Base-by-base conservation (phyloP, 2,329 filamentous ascomycete genomes). In the Thermoascus crustaceus region DNA sequence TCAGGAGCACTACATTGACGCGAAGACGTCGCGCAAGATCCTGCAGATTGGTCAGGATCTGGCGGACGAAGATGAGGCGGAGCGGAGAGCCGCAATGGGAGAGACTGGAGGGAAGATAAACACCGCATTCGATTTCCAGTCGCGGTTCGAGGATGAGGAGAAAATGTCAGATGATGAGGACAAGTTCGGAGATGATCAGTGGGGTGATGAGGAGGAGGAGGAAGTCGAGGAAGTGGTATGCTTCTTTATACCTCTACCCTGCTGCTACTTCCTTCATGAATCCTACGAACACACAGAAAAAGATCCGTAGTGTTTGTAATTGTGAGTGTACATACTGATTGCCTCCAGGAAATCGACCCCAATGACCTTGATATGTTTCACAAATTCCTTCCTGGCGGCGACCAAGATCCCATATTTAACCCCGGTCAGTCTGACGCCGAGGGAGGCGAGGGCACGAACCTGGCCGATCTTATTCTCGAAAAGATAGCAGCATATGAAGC, bases 401-500 rank as follows among this genome's bases (percentile, higher is more conserved):
- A 86, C 43, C 77, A 77, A 41, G 74, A 88, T 46, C 78, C 84
- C 3, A 74, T 91, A 46, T 68, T 87, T 46, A 78, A 80, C 56
- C 76, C 83, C 16, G 56, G 62, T 36, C 50, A 54, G 6, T 44
- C 50, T 4, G 67, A 65, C 8, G 61, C 62, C 10, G 64, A 70
- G 22, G 66, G 67, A 25, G 69, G 70, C 9, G 67, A 73, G 39
- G 71, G 74, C 9, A 85, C 82, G 43, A 94, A 96, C 58, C 70
- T 98, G 38, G 87, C 91, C 10, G 88, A 94, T 53, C 68, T 98
- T 44, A 98, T 98, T 45, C 67, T 98, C 39, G 80, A 89, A 55
- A 94, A 94, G 64, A 98, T 98, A 54, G 86, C 87, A 4, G 82
- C 84, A 40, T 85, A 93, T 52, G 91, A 98, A 66, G 82, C 85